phyloP scores from a whole-genome alignment of 2,329 filamentous ascomycete genomes.

The Amauroascus verrucosus region DNA sequence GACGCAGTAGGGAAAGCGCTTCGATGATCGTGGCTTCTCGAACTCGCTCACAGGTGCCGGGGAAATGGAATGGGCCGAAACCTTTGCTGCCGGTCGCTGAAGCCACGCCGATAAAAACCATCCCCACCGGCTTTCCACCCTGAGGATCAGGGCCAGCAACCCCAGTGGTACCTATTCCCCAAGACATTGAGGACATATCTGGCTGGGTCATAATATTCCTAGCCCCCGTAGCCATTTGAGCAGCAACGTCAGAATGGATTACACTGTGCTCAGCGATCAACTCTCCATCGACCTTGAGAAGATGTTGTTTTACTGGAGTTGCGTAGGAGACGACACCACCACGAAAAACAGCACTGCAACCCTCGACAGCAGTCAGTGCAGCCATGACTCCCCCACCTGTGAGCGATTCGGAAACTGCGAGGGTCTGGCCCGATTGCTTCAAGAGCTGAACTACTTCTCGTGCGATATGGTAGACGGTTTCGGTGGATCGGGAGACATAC shows the following conservation, averaged over 20 bases:
- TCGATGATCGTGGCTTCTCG: conserved; percentile 11
- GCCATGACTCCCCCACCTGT: conserved; percentile 11
- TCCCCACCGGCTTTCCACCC: conserved; percentile 12
- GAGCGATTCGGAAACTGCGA: conserved; percentile 10
- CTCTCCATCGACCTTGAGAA: conserved; percentile 10
- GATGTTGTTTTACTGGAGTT: conserved; percentile 11
- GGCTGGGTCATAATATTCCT: conserved; percentile 4
- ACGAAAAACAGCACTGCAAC: conserved; percentile 11
- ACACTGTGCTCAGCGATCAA: conserved; percentile 11
- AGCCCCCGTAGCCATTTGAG: conserved; percentile 10
- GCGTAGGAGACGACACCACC: conserved; percentile 12
- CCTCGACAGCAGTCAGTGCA: conserved; percentile 9
- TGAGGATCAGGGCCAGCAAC: conserved; percentile 11
- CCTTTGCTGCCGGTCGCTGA: conserved; percentile 6
- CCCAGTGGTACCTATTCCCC: conserved; percentile 11
- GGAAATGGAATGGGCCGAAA: conserved; percentile 10
- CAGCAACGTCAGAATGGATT: conserved; percentile 9
- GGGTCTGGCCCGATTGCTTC: conserved; percentile 7
- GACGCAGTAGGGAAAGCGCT: conserved; percentile 8
- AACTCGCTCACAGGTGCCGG: conserved; percentile 5
- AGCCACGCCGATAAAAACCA: conserved; percentile 12
- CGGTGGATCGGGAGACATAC: conserved; percentile 8
- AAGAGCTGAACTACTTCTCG: conserved; percentile 9
- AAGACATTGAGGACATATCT: conserved; percentile 7
- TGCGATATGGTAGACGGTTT: conserved; percentile 11